Base-by-base conservation (phyloP, 1,284 basidiomycete genomes). In the Meira miltonrushii region DNA sequence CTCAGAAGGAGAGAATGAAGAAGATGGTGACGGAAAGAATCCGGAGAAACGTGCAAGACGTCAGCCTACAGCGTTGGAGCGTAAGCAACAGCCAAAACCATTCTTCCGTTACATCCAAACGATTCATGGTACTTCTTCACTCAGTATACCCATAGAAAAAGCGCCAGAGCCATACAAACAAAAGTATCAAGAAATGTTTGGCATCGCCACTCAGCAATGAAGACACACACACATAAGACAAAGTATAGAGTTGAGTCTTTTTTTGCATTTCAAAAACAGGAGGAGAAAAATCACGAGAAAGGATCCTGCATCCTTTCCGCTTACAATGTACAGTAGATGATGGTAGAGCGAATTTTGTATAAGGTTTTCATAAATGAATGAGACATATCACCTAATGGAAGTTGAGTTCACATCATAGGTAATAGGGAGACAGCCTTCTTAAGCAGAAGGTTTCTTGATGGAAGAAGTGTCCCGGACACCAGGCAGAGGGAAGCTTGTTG, bases 401-500 rank as follows among this genome's bases (percentile, higher is more conserved):
- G 46, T 48, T 48, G 46, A 48, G 25, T 48, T 48, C 46, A 48
- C 46, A 23, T n/a, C 17, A 8, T 21, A 48, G 25, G 13, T 23
- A 48, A 48, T n/a, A 48, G 13, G 46, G 3, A 8, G 17, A 19
- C 3, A 12, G 4, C 5, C 21, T 48, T n/a, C n/a, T 48, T 23
- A 48, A 25, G 46, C 25, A 33, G 28, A 44, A 53, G 50, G 17
- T 28, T 28, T 37, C 69, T 74, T 76, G 68, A 78, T 78, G 50
- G 59, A 55, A 57, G 64, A 65, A 58, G 79, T 85, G 79, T 93
- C 89, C 44, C 80, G 80, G 7, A 92, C 86, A 80, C 94, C 93
- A 57, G 94, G 94, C 13, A 98, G 82, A 2, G 94, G 94, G 89
- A 88, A 97, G 80, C 84, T 83, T 66, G 83, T 85, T 17, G 92